Percentiles rank a stretch among this genome's conserved stretches.
These are phyloP conservation scores for Plasmodium vivax DNA, from an alignment of 169 alveolate species.

Conservation along the genomic window DNA sequence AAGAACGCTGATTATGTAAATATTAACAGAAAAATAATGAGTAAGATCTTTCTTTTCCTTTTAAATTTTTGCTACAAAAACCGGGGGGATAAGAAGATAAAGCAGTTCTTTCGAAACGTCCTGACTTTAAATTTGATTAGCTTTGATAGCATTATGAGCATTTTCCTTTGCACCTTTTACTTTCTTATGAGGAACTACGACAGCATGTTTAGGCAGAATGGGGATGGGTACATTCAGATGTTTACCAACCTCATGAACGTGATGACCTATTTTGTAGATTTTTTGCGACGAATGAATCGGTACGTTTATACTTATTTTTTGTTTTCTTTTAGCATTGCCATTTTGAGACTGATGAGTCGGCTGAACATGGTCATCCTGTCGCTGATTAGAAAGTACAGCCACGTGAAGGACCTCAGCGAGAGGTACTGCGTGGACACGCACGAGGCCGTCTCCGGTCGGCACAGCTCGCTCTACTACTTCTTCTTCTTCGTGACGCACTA, in stretches of 20 bases:
- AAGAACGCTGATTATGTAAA: constrained; percentile 26
- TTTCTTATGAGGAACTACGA: constrained; percentile 2
- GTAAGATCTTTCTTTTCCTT: constrained; percentile 8
- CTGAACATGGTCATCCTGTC: neutral
- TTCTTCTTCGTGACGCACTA: constrained; percentile 53
- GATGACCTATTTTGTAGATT: constrained; percentile 57
- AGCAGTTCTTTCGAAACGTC: constrained; percentile 11
- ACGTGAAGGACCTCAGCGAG: constrained; percentile 26
- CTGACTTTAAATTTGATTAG: constrained; percentile 36
- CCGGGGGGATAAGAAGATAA: neutral
- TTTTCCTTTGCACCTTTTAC: constrained; percentile 39
- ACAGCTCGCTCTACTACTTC: constrained; percentile 32
- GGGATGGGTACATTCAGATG: constrained; percentile 11
- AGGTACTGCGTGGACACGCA: neutral
- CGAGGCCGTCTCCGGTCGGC: constrained; percentile 13
- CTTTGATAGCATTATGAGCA: constrained; percentile 19
- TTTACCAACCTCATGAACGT: constrained; percentile 32
- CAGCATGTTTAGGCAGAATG: constrained; percentile 5
- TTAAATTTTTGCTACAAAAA: constrained; percentile 41
- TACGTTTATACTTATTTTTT: constrained; percentile 2
- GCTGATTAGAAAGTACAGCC: constrained; percentile 1
- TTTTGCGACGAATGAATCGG: neutral
- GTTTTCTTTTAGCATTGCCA: constrained; percentile 7
- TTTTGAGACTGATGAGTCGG: neutral
- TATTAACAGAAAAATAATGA: constrained; percentile 35